Conservation (phyloP, 179 eudicot species). For the Nepenthes alata region DNA sequence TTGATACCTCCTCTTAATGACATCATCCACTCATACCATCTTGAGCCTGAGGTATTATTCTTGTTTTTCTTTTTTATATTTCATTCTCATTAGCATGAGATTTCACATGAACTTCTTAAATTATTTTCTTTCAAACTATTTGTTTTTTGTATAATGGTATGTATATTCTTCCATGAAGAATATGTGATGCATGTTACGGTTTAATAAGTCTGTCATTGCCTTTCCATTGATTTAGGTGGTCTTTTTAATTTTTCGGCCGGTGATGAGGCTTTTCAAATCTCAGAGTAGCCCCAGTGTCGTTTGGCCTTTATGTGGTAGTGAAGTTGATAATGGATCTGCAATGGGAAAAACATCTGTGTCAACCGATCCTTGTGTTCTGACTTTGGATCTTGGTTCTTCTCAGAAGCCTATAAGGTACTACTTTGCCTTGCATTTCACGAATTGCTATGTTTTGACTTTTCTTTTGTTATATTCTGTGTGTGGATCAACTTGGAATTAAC, state of each 20-base stretch:
- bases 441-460: neutral
- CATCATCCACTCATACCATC: constrained; percentile 75
- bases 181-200: no score
- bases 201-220: neutral
- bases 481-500: neutral
- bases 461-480: neutral
- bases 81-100: neutral
- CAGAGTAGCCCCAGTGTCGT: constrained; percentile 34
- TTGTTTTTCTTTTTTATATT: constrained; percentile 1
- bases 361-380: constrained; percentile 28
- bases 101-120: neutral
- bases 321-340: constrained; percentile 15
- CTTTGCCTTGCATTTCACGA: neutral
- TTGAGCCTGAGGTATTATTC: constrained; percentile 81
- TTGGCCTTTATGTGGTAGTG: constrained; percentile 69
- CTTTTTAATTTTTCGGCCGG: constrained; percentile 88
- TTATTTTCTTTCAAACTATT: neutral
- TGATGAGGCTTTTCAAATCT: constrained; percentile 86
- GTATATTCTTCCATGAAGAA: no score
- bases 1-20: constrained; percentile 76
- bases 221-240: constrained; percentile 43
- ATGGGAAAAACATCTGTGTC: constrained; percentile 33
- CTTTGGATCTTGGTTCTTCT: constrained; percentile 64
- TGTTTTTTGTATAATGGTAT: neutral
- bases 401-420: constrained; percentile 45